phyloP scores from a whole-genome alignment of 495 filamentous ascomycete species.

The Penicillium crystallinum region DNA sequence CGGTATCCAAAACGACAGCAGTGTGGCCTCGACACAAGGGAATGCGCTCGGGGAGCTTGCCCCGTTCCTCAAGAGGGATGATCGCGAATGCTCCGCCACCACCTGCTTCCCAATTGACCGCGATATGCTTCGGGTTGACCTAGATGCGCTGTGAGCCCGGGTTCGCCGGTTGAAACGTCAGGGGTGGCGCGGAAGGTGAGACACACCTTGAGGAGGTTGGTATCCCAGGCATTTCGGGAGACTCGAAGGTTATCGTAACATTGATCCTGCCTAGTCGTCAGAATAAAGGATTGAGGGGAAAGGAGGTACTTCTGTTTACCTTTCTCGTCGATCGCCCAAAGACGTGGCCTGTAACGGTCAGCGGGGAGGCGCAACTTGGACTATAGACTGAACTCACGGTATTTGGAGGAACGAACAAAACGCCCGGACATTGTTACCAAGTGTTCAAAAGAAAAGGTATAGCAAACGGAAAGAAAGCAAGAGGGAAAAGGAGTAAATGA shows the following conservation, averaged over 20 bases:
- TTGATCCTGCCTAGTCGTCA: constrained; percentile 54
- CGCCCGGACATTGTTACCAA: constrained; percentile 73
- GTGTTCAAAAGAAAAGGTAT: constrained; percentile 7
- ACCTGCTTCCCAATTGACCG: constrained; percentile 97
- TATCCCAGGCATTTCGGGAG: constrained; percentile 98
- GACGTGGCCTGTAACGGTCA: constrained; percentile 72
- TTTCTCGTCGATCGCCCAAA: constrained; percentile 91
- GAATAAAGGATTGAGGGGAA: constrained; percentile 3
- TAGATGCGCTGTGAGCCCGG: constrained; percentile 34
- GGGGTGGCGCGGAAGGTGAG: constrained; percentile 19
- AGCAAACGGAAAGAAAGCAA: constrained; percentile 6
- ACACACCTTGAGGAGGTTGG: constrained; percentile 88
- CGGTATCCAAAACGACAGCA: constrained; percentile 90
- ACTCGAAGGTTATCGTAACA: constrained; percentile 96
- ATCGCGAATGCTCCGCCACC: constrained; percentile 97
- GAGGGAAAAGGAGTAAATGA: constrained; percentile 18
- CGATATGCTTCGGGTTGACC: constrained; percentile 92
- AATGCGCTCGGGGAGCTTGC: constrained; percentile 85
- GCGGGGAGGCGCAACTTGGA: constrained; percentile 14
- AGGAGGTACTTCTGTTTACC: constrained; percentile 45
- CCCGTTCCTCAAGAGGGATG: constrained; percentile 82
- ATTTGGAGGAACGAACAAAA: constrained; percentile 97
- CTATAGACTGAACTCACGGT: constrained; percentile 61
- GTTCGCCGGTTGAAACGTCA: constrained; percentile 18
- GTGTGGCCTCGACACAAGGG: constrained; percentile 96